Evolutionary conservation across 2,329 filamentous ascomycete genomes (phyloP).

Genomic region (Davidsoniella neocaledoniae): DNA sequence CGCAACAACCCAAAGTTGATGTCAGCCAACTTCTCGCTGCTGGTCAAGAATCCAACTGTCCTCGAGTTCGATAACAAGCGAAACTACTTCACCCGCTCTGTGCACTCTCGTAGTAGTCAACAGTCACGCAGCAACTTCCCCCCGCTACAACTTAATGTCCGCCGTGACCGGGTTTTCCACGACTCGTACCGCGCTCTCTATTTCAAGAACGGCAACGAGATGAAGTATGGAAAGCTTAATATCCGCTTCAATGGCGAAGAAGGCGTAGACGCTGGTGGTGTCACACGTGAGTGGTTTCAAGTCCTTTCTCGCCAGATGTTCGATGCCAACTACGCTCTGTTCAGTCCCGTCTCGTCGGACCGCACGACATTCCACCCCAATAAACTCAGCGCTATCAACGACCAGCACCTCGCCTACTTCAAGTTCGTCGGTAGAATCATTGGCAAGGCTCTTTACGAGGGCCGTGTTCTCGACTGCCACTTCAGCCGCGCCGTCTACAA

Average conservation of each 20-base stretch:
- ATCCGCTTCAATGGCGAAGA: conserved; percentile 96
- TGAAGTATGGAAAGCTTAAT: conserved; percentile 97
- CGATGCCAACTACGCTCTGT: conserved; percentile 91
- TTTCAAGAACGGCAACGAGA: conserved; percentile 90
- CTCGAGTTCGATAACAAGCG: conserved; percentile 99
- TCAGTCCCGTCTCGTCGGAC: conserved; percentile 91
- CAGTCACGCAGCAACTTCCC: conserved; percentile 56
- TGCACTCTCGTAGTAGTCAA: conserved; percentile 54
- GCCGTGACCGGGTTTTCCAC: conserved; percentile 89
- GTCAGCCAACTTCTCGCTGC: conserved; percentile 89
- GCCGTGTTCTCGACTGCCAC: conserved; percentile 89
- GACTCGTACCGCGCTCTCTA: conserved; percentile 98
- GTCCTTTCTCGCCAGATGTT: conserved; percentile 97
- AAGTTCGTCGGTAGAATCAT: conserved; percentile 98
- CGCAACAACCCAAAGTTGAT: conserved; percentile 94
- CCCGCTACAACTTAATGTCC: conserved; percentile 67
- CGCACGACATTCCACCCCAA: conserved; percentile 98
- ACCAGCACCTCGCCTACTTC: conserved; percentile 94
- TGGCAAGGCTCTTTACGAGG: conserved; percentile 93
- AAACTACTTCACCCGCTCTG: conserved; percentile 91
- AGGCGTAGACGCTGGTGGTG: conserved; percentile 91
- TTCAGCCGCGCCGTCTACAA: conserved; percentile 99
- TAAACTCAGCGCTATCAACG: conserved; percentile 81
- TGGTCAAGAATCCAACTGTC: conserved; percentile 98
- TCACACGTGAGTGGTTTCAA: conserved; percentile 98